Evolutionary conservation across 2,329 filamentous ascomycete species (phyloP).

Genomic region (Lasiodiplodia hormozganensis): DNA sequence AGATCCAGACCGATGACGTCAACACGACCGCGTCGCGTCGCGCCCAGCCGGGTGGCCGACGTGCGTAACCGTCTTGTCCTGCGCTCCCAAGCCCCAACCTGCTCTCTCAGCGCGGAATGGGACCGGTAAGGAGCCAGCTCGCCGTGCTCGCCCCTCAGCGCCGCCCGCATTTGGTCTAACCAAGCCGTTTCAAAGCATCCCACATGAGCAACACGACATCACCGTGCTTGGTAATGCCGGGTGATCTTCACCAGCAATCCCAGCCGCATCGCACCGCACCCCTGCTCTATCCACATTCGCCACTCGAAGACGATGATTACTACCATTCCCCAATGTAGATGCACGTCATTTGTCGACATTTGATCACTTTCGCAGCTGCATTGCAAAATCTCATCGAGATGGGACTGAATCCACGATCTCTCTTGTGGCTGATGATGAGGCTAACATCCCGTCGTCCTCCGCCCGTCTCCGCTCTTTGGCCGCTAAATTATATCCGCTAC

Average conservation of each 20-base stretch:
- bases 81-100: not conserved
- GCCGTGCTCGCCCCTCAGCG: not conserved
- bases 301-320: not conserved
- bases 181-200: slow-evolving; percentile 2
- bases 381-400: not conserved
- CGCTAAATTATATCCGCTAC: not conserved
- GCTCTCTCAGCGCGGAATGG: not conserved
- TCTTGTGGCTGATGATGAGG: not conserved
- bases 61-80: not conserved
- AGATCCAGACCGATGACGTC: not conserved
- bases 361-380: not conserved
- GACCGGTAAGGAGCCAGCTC: not conserved
- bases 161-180: not conserved
- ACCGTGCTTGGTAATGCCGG: slow-evolving; percentile 12
- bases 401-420: not conserved
- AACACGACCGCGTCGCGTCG: too few species aligned
- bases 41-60: not conserved
- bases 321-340: not conserved
- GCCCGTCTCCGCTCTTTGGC: not conserved
- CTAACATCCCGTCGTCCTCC: not conserved
- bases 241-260: slow-evolving; percentile 9
- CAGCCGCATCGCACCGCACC: not conserved
- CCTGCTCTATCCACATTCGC: slow-evolving; percentile 7
- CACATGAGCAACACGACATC: not conserved
- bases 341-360: not conserved